These are phyloP conservation scores for Vigna trinervia DNA, from an alignment of 306 rosid species.

Conservation along the genomic window DNA sequence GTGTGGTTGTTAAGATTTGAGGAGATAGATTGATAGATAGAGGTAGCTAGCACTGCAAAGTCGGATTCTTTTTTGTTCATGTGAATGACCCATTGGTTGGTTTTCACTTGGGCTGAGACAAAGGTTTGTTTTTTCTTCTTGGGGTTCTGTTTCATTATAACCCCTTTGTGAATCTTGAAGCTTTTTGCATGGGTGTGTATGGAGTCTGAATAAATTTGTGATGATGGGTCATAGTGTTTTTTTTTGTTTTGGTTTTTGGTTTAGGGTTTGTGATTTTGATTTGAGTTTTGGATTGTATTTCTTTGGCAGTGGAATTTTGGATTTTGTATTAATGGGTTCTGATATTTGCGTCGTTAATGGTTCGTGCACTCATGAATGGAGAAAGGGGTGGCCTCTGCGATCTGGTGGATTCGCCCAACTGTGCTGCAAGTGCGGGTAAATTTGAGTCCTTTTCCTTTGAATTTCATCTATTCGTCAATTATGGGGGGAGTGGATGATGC, in stretches of 20 bases:
- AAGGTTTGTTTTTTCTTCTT: conserved; percentile 12
- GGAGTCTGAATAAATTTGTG: conserved; percentile 3
- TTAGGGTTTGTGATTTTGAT: conserved; percentile 58
- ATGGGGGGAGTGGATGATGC: conserved; percentile 35
- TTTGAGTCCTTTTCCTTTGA: conserved; percentile 21
- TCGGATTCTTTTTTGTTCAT: conserved; percentile 38
- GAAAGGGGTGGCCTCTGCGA: conserved; percentile 89
- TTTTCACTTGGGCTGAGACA: conserved; percentile 38
- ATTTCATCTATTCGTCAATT: conserved; percentile 41
- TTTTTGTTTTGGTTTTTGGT: conserved; percentile 7
- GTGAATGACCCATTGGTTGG: conserved; percentile 37
- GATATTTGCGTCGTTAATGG: conserved; percentile 69
- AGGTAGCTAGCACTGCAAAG: not conserved
- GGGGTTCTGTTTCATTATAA: not conserved
- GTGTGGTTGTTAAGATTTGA: conserved; percentile 34
- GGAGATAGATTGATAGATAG: not conserved
- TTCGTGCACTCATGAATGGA: conserved; percentile 74
- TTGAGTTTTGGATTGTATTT: conserved; percentile 40
- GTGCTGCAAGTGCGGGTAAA: conserved; percentile 90
- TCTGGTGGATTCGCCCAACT: conserved; percentile 93
- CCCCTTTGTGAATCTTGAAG: conserved; percentile 47
- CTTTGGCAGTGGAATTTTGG: conserved; percentile 50
- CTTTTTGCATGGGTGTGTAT: conserved; percentile 42
- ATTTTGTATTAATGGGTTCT: conserved; percentile 70
- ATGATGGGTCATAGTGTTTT: conserved; percentile 41